Evolutionary conservation across 805 yeast species (phyloP).

Genomic region (Ogataea thermomethanolica): DNA sequence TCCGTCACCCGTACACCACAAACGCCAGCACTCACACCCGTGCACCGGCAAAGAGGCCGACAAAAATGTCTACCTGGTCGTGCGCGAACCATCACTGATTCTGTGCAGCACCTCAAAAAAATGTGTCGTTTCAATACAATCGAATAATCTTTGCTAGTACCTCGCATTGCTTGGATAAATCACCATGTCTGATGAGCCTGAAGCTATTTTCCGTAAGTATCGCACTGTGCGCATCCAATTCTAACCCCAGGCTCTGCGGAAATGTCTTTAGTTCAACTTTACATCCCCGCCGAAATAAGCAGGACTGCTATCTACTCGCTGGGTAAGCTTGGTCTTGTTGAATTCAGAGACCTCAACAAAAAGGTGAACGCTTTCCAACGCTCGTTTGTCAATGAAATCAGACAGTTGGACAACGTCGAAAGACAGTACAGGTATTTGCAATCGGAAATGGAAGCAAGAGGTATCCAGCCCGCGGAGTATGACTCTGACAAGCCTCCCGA

Average conservation of each 20-base stretch:
- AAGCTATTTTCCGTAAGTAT: conserved; percentile 33
- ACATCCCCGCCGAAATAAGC: conserved; percentile 85
- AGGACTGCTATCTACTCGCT: conserved; percentile 81
- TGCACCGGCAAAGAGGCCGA: neutral
- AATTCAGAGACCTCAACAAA: conserved; percentile 85
- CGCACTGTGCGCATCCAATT: neutral
- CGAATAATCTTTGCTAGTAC: conserved; percentile 1
- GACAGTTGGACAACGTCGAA: conserved; percentile 80
- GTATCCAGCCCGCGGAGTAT: conserved; percentile 22
- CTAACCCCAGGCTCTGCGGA: conserved; percentile 74
- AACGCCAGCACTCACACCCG: neutral
- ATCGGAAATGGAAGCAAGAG: conserved; percentile 43
- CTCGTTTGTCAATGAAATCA: conserved; percentile 82
- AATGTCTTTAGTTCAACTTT: conserved; percentile 90
- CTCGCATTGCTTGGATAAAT: conserved; percentile 5
- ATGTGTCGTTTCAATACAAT: neutral
- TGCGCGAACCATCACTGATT: neutral
- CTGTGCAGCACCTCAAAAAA: conserved; percentile 9
- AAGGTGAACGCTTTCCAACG: conserved; percentile 87
- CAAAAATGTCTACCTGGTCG: neutral
- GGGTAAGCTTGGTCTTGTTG: conserved; percentile 82
- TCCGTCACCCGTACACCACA: conserved; percentile 1
- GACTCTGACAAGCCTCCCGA: conserved; percentile 23
- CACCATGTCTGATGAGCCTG: conserved; percentile 19
- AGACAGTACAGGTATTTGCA: conserved; percentile 70